These are phyloP conservation scores for Neurospora sp. DNA, from an alignment of 495 filamentous ascomycete species.

Conservation along the genomic window DNA sequence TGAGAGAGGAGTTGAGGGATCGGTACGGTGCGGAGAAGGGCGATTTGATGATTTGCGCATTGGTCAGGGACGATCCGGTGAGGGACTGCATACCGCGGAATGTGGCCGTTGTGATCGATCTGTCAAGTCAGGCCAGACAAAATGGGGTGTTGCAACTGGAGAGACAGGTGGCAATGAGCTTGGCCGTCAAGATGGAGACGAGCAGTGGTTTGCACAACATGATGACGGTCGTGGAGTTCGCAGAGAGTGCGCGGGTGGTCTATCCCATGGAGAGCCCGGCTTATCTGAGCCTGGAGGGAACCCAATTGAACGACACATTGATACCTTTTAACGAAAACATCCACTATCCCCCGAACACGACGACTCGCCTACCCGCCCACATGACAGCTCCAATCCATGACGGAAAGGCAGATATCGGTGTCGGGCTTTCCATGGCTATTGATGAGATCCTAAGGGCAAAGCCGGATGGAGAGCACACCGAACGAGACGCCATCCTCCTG, in stretches of 20 bases:
- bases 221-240: constrained; percentile 7
- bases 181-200: neutral
- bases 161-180: neutral
- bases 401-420: constrained; percentile 2
- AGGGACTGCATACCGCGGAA: constrained; percentile 8
- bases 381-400: neutral
- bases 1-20: constrained; percentile 7
- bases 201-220: constrained; percentile 1
- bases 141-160: neutral
- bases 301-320: neutral
- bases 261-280: constrained; percentile 9
- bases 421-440: constrained; percentile 10
- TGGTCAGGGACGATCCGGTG: constrained; percentile 17
- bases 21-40: constrained; percentile 10
- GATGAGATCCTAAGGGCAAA: constrained; percentile 8
- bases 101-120: neutral
- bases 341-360: neutral
- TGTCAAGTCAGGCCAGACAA: neutral
- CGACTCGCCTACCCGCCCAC: neutral
- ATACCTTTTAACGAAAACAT: neutral
- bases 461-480: constrained; percentile 10
- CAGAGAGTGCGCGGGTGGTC: constrained; percentile 3
- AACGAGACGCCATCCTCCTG: constrained; percentile 11
- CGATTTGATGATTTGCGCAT: constrained; percentile 17
- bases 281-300: neutral